Percentiles rank a stretch among this genome's conserved stretches.
Conservation (phyloP, 495 filamentous ascomycete genomes). For the Umbilicaria muhlenbergii region DNA sequence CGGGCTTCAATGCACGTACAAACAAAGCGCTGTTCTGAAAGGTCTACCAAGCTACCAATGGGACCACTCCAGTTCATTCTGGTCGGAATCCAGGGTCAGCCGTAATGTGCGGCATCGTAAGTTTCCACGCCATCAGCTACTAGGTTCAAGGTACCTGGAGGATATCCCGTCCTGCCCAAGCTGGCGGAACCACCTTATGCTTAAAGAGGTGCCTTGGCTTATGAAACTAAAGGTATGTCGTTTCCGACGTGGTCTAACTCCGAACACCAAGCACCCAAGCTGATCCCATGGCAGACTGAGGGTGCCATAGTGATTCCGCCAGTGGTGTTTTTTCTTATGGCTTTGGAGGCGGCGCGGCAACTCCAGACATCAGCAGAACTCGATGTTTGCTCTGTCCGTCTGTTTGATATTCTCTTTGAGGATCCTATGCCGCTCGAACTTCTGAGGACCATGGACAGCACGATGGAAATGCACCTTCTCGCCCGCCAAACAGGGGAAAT, state of each 20-base stretch:
- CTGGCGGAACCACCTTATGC: conserved; percentile 8
- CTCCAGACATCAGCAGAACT: not conserved
- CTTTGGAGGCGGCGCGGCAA: conserved; percentile 7
- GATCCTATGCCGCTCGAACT: not conserved
- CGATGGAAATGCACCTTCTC: conserved; percentile 2
- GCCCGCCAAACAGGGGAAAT: not conserved
- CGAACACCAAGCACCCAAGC: not conserved
- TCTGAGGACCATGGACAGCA: not conserved
- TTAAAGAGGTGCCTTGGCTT: conserved; percentile 6
- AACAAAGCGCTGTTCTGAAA: conserved; percentile 1
- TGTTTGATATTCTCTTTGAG: conserved; percentile 3
- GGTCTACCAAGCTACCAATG: conserved; percentile 30
- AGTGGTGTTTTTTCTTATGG: conserved; percentile 4
- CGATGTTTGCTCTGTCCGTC: not conserved
- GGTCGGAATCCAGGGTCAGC: conserved; percentile 32
- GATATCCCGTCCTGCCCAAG: conserved; percentile 5
- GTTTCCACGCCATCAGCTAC: conserved; percentile 26
- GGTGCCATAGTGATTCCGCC: not conserved
- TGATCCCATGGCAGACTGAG: not conserved
- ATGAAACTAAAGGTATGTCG: conserved; percentile 1
- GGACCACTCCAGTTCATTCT: conserved; percentile 30
- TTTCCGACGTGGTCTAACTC: not conserved
- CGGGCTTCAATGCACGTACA: not conserved
- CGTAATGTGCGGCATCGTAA: conserved; percentile 26
- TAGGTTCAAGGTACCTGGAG: conserved; percentile 19